phyloP scores from a whole-genome alignment of 805 yeast species.

The Wickerhamomyces alni region DNA sequence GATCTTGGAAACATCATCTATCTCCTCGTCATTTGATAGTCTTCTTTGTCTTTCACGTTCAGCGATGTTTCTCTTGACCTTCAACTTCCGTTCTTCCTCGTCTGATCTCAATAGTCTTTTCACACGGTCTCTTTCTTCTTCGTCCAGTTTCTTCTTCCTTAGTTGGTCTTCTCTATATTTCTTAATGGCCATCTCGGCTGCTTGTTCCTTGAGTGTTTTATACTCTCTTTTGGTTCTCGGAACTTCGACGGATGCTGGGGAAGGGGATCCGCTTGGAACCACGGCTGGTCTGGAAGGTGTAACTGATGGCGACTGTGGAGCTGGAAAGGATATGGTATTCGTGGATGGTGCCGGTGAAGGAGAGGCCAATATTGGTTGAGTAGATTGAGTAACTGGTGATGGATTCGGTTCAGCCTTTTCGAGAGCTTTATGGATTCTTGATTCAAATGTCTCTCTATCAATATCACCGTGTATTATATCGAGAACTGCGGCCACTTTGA shows the following conservation, averaged over 20 bases:
- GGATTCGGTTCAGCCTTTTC: conserved; percentile 4
- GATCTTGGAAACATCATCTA: conserved; percentile 24
- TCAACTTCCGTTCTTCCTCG: conserved; percentile 37
- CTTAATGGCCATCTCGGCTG: conserved; percentile 33
- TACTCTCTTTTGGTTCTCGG: conserved; percentile 2
- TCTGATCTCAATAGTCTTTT: conserved; percentile 47
- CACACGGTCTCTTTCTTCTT: conserved; percentile 51
- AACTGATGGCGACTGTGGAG: conserved; percentile 6
- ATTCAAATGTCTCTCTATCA: conserved; percentile 22
- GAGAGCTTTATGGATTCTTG: conserved; percentile 18
- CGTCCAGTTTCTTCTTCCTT: conserved; percentile 30
- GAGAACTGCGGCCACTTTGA: conserved; percentile 41
- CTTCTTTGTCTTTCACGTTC: conserved; percentile 17
- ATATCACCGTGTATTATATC: conserved; percentile 35
- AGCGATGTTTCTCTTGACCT: conserved; percentile 10
- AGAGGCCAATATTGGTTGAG: no score
- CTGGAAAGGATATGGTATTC: conserved; percentile 7
- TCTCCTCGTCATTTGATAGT: conserved; percentile 12
- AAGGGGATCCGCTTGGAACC: conserved; percentile 5
- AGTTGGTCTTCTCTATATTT: conserved; percentile 33
- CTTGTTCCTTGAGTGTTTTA: conserved; percentile 32
- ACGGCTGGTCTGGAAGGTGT: no score
- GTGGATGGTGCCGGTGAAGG: conserved; percentile 3
- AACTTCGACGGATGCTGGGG: neutral
- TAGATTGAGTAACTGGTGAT: no score